Evolutionary conservation across 257 asterid genomes (phyloP).

Genomic region (Plantago ovata): DNA sequence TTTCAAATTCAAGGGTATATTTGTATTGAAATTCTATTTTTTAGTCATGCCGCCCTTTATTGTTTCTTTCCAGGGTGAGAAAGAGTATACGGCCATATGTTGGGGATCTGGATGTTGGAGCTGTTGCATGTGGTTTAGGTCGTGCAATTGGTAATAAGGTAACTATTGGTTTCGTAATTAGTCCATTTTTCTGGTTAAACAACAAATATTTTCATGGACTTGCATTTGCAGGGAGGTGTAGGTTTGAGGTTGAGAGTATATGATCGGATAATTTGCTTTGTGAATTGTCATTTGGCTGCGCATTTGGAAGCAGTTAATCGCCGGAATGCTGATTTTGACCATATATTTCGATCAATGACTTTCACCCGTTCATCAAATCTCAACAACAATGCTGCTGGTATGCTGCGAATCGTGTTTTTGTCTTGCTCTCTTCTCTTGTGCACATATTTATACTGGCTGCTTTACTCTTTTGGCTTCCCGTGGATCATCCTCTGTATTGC

Average conservation of each 20-base stretch:
- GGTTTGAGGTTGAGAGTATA: constrained; percentile 89
- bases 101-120: constrained; percentile 90
- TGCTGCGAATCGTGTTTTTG: constrained; percentile 61
- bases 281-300: constrained; percentile 92
- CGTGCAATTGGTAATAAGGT: constrained; percentile 99
- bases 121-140: constrained; percentile 94
- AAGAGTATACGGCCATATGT: constrained; percentile 62
- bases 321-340: constrained; percentile 87
- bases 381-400: constrained; percentile 74
- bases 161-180: constrained; percentile 6
- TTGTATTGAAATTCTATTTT: neutral
- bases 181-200: neutral
- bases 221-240: constrained; percentile 78
- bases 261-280: constrained; percentile 83
- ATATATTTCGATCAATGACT: constrained; percentile 77
- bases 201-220: neutral
- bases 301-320: constrained; percentile 96
- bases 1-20: neutral
- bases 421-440: constrained; percentile 74
- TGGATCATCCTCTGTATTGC: constrained; percentile 69
- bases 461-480: constrained; percentile 74
- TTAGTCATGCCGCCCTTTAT: constrained; percentile 5
- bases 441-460: constrained; percentile 66
- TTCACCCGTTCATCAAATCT: constrained; percentile 66
- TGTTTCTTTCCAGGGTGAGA: constrained; percentile 63